Base-by-base conservation (phyloP, 176 grass and related monocot species). In the Raddia guianensis region DNA sequence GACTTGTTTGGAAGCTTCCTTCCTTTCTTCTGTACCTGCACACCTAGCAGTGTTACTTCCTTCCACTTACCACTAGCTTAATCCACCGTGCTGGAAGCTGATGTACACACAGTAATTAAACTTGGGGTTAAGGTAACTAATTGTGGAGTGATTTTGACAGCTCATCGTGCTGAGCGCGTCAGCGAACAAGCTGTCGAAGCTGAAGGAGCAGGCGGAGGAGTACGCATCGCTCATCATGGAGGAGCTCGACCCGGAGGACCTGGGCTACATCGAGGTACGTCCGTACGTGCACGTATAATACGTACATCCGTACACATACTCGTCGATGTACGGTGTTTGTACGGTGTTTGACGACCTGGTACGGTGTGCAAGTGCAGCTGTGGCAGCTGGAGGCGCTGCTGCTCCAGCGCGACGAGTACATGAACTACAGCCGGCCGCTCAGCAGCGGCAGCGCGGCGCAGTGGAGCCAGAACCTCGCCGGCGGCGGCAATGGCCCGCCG, bases 371-470 rank as follows among this genome's bases (percentile, higher is more conserved):
- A 66, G 20, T 70, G 21, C 3, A 99, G 96, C 88, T 99, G 58
- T 99, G 96, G 96, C 96, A 99, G 74, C 85, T 99, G 34, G 96
- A 95, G 60, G 91, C 79, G 57, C 75, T 99, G 70, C 89, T 99
- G 49, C 96, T 99, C 35, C 92, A 99, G 72, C 87, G 92, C 50
- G 96, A 15, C 7, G 54, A 35, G 49, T 97, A 97, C 84, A 91
- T 93, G 94, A 91, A 84, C 86, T 91, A 97, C 73, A 97, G 93
- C 76, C 79, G 93, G 49, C 83, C 88, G 5, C 60, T 97, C 75
- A 97, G 93, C 90, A 91, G 80, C 15, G 65, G 83, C 13, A 97
- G 93, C 83, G 86, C 54, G 3, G 86, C 90, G 53, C 86, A 90
- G 73, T 97, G 93, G 93, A 97, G 93, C 86, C 90, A 92, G 70